phyloP scores from a whole-genome alignment of 225 moss, liverwort and hornwort genomes.

The Bryoerythrophyllum caledonicum region DNA sequence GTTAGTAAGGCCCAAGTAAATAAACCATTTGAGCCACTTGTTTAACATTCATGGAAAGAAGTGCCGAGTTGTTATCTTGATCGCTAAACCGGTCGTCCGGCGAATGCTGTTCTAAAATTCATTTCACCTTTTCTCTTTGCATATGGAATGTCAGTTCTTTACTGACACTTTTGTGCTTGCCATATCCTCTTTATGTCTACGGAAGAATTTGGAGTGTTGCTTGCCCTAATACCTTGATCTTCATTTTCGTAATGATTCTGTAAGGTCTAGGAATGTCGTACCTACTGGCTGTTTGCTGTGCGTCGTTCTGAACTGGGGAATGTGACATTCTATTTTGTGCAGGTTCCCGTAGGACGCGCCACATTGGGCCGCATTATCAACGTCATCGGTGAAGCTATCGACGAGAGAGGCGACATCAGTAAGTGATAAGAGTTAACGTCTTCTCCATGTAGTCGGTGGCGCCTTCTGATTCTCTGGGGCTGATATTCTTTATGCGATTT shows the following conservation, averaged over 20 bases:
- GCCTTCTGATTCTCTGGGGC: too few species aligned
- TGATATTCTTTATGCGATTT: too few species aligned
- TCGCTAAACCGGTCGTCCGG: not conserved
- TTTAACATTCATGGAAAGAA: not conserved
- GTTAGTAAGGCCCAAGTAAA: not conserved
- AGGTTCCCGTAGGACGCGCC: conserved; percentile 91
- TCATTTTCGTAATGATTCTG: too few species aligned
- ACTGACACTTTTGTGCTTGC: too few species aligned
- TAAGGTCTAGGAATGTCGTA: too few species aligned
- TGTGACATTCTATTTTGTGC: not conserved
- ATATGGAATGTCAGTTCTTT: too few species aligned
- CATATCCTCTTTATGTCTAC: too few species aligned
- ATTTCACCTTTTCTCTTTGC: too few species aligned
- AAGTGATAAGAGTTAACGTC: conserved; percentile 4
- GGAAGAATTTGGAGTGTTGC: too few species aligned
- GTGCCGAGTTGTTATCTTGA: not conserved
- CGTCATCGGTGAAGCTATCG: conserved; percentile 92
- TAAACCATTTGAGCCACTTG: too few species aligned
- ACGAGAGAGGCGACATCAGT: conserved; percentile 91
- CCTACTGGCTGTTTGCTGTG: too few species aligned
- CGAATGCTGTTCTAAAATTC: not conserved
- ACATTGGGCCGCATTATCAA: conserved; percentile 93
- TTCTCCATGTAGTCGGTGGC: not conserved
- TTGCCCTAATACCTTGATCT: too few species aligned
- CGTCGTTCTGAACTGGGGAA: not conserved